Percentiles rank a stretch among this genome's conserved stretches.
phyloP scores from a whole-genome alignment of 305 asterid species.

The Fraxinus dipetala region DNA sequence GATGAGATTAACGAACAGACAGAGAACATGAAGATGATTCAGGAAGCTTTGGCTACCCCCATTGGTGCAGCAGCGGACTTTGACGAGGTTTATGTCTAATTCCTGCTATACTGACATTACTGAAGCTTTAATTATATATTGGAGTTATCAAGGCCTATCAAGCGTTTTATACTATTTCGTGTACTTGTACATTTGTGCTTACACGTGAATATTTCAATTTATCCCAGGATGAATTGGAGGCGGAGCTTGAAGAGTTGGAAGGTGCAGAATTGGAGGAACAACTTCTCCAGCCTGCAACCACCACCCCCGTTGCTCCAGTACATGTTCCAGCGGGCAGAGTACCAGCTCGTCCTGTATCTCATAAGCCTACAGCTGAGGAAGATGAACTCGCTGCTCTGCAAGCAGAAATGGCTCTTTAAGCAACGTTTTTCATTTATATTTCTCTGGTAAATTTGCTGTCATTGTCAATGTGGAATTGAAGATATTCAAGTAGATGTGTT shows the following conservation, averaged over 20 bases:
- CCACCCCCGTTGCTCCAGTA: not conserved
- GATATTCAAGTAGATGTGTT: not conserved
- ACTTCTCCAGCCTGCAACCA: not conserved
- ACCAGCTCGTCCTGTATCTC: not conserved
- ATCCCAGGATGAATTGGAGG: constrained; percentile 16
- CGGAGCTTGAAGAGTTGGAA: not conserved
- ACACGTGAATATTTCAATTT: not conserved
- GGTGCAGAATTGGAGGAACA: not conserved
- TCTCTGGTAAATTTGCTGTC: not conserved
- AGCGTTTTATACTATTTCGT: not conserved
- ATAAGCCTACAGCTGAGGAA: not conserved
- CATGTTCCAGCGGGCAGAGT: not conserved
- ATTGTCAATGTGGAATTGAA: not conserved
- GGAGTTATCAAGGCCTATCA: not conserved
- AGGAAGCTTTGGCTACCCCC: constrained; percentile 63
- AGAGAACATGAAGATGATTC: constrained; percentile 69
- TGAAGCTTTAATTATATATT: not conserved
- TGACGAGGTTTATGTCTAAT: constrained; percentile 50
- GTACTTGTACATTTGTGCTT: not conserved
- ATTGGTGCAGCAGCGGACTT: constrained; percentile 59
- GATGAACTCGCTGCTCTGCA: not conserved
- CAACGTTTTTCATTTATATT: not conserved
- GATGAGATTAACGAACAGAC: constrained; percentile 72
- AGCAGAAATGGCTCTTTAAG: not conserved
- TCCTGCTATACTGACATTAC: not conserved